phyloP scores from a whole-genome alignment of 2,329 filamentous ascomycete genomes.

The Hymenoscyphus infarciens region DNA sequence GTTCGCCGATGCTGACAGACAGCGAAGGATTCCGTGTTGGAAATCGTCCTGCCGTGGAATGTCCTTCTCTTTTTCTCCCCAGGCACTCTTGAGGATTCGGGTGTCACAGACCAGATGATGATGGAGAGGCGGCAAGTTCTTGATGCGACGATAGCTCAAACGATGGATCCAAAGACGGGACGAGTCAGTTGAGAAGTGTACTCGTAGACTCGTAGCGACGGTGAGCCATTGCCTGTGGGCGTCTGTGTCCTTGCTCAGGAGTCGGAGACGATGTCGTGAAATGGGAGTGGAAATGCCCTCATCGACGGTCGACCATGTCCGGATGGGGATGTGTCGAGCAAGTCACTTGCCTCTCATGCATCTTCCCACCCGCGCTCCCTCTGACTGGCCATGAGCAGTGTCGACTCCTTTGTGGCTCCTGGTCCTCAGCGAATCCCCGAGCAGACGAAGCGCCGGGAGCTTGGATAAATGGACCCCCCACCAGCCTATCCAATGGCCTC shows the following conservation, averaged over 20 bases:
- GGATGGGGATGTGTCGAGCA: too few species aligned
- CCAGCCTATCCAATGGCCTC: neutral
- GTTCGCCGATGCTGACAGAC: neutral
- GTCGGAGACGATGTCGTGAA: too few species aligned
- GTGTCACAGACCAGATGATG: too few species aligned
- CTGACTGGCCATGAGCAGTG: neutral
- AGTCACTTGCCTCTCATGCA: neutral
- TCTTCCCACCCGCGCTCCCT: neutral
- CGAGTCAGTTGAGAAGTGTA: neutral
- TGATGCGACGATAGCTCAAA: neutral
- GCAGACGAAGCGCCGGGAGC: slow-evolving; percentile 23
- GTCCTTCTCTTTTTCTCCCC: neutral
- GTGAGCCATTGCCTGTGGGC: neutral
- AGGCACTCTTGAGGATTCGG: neutral
- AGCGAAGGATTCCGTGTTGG: neutral
- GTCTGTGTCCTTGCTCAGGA: neutral
- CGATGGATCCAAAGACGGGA: neutral
- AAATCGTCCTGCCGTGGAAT: neutral
- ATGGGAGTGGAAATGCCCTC: too few species aligned
- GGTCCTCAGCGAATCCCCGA: slow-evolving; percentile 18
- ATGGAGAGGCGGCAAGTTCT: neutral
- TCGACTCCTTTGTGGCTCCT: neutral
- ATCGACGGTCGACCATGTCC: too few species aligned
- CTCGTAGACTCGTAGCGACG: neutral
- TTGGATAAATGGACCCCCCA: slow-evolving; percentile 10